Evolutionary conservation across 176 grass and related monocot genomes (phyloP).

Genomic region (Saccharum officinarum): DNA sequence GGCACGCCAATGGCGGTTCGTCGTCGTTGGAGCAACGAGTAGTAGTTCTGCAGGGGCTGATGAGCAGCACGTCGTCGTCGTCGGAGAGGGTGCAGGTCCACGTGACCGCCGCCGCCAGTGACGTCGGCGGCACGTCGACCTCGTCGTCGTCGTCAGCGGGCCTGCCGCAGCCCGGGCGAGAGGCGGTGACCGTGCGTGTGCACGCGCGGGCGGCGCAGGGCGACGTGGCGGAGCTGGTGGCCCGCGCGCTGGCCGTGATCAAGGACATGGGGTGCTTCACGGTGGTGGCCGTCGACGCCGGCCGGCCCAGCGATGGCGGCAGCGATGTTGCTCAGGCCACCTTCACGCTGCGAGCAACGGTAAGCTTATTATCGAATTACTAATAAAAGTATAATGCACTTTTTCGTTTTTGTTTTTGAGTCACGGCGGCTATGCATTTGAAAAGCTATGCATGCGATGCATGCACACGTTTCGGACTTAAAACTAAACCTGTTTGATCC

Average conservation of each 20-base stretch:
- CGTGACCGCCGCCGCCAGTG: not conserved
- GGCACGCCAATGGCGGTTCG: not conserved
- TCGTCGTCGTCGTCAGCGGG: not conserved
- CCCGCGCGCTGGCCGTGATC: conserved; percentile 41
- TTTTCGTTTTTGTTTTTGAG: not conserved
- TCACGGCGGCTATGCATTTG: not conserved
- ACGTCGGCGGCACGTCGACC: not conserved
- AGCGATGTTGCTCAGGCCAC: conserved; percentile 1
- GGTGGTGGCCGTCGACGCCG: conserved; percentile 32
- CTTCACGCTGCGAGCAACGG: conserved; percentile 41
- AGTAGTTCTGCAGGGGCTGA: not conserved
- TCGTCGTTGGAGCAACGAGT: not conserved
- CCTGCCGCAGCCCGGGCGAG: not conserved
- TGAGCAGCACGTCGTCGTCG: not conserved
- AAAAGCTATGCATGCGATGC: not conserved
- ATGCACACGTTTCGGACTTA: not conserved
- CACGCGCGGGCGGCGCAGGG: conserved; percentile 14
- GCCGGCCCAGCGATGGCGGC: not conserved
- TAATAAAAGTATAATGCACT: not conserved
- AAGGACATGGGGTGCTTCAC: conserved; percentile 23
- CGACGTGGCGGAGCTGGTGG: conserved; percentile 47
- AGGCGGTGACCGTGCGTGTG: conserved; percentile 42
- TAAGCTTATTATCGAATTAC: not conserved
- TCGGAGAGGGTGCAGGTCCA: conserved; percentile 40
- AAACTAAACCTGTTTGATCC: too few species aligned